Percentiles rank a stretch among this genome's conserved stretches.
Evolutionary conservation across 306 rosid genomes (phyloP).

Genomic region (Cucurbita pepo): DNA sequence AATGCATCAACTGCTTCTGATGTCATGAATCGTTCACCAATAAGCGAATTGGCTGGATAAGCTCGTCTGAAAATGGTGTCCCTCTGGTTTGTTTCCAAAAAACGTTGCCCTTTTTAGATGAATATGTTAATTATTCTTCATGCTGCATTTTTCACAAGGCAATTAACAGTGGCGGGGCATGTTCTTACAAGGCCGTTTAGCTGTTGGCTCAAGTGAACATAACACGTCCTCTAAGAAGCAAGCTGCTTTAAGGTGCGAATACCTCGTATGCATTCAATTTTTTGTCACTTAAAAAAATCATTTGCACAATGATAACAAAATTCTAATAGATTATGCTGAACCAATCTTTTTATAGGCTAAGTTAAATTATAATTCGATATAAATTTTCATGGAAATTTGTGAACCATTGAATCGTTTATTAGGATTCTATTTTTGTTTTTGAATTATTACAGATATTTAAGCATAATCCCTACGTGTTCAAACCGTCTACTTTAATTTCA

Average conservation of each 20-base stretch:
- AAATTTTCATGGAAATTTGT: too few species aligned
- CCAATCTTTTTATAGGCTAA: background rate
- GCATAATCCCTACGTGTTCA: too few species aligned
- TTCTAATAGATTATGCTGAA: background rate
- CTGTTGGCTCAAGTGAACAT: background rate
- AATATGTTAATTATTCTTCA: background rate
- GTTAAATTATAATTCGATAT: too few species aligned
- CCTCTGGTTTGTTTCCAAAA: background rate
- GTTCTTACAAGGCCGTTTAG: background rate
- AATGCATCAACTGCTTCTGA: constrained; percentile 65
- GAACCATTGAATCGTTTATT: too few species aligned
- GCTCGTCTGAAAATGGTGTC: background rate
- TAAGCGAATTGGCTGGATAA: constrained; percentile 69
- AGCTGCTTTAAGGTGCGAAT: background rate
- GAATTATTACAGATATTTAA: too few species aligned
- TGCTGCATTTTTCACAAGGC: background rate
- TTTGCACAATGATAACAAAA: background rate
- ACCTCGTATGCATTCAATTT: background rate
- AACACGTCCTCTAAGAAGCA: background rate
- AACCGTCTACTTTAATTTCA: too few species aligned
- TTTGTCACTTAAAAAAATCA: background rate
- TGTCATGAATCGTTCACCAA: constrained; percentile 92
- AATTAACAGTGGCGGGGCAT: background rate
- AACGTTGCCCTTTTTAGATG: background rate
- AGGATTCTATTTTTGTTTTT: too few species aligned